These are phyloP conservation scores for Glaciozyma martinii DNA, from an alignment of 768 basidiomycete species.

Conservation along the genomic window DNA sequence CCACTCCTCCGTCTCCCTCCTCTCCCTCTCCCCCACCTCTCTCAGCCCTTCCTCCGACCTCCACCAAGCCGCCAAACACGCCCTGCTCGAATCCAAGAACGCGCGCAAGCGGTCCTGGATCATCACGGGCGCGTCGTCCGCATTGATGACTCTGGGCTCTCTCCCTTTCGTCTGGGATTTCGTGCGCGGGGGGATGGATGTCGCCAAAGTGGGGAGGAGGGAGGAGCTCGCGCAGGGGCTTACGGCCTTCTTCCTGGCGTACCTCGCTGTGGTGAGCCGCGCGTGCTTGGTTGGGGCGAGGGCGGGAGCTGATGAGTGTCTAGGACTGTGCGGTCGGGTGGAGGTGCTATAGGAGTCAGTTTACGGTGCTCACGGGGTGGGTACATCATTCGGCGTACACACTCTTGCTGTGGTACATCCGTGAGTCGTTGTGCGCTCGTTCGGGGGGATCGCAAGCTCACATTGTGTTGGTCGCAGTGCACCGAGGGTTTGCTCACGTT, in stretches of 20 bases:
- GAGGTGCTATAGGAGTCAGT: neutral
- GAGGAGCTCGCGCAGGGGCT: neutral
- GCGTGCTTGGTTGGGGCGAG: neutral
- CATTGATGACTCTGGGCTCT: neutral
- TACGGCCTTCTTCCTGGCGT: neutral
- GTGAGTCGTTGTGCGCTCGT: too few relatives aligned
- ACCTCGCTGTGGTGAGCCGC: neutral
- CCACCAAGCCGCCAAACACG: neutral
- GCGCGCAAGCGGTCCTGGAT: neutral
- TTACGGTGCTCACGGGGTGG: neutral
- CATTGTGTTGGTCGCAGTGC: neutral
- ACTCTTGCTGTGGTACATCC: neutral
- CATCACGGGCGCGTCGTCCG: neutral
- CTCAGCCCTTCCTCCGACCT: neutral
- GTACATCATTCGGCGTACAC: conserved; percentile 1
- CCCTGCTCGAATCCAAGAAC: neutral
- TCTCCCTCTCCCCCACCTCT: neutral
- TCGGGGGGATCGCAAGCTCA: neutral
- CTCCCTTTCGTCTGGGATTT: neutral
- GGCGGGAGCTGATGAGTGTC: too few relatives aligned
- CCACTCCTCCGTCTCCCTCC: neutral
- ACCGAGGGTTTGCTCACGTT: neutral
- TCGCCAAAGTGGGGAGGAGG: neutral
- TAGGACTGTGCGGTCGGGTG: neutral
- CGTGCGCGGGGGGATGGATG: neutral